Conservation (phyloP, 441 rosid species). For the Melastoma candidum region DNA sequence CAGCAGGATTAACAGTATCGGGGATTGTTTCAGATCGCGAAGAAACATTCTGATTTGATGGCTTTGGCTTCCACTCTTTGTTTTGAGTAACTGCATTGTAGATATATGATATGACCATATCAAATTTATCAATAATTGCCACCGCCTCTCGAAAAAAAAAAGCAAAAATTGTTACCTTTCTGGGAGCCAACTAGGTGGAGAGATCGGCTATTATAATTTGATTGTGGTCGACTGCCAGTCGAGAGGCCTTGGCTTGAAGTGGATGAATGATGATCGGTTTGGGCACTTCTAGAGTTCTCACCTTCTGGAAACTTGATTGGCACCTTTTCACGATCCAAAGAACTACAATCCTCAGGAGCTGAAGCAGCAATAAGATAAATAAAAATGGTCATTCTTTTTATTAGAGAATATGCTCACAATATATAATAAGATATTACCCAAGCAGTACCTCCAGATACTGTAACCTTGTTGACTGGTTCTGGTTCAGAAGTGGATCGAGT, state of each 20-base stretch:
- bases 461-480: conserved; percentile 29
- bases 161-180: conserved; percentile 38
- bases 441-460: conserved; percentile 32
- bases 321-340: conserved; percentile 36
- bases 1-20: conserved; percentile 41
- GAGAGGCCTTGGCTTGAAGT: conserved; percentile 43
- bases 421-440: conserved; percentile 2
- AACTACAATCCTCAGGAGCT: conserved; percentile 31
- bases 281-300: conserved; percentile 40
- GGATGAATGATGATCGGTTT: conserved; percentile 43
- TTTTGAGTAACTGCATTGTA: conserved; percentile 38
- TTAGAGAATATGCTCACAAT: conserved; percentile 6
- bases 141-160: background rate
- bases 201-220: conserved; percentile 61
- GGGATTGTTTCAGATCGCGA: conserved; percentile 44
- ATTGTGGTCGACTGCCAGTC: conserved; percentile 62
- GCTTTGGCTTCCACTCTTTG: conserved; percentile 95
- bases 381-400: conserved; percentile 12
- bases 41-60: conserved; percentile 37
- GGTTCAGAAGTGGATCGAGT: conserved; percentile 29
- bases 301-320: conserved; percentile 43
- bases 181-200: conserved; percentile 53
- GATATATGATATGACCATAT: conserved; percentile 10
- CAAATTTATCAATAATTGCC: background rate
- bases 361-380: conserved; percentile 10